Percentiles rank a stretch among this genome's conserved stretches.
Conservation (phyloP, 768 basidiomycete genomes). For the Kwoniella shandongensis region DNA sequence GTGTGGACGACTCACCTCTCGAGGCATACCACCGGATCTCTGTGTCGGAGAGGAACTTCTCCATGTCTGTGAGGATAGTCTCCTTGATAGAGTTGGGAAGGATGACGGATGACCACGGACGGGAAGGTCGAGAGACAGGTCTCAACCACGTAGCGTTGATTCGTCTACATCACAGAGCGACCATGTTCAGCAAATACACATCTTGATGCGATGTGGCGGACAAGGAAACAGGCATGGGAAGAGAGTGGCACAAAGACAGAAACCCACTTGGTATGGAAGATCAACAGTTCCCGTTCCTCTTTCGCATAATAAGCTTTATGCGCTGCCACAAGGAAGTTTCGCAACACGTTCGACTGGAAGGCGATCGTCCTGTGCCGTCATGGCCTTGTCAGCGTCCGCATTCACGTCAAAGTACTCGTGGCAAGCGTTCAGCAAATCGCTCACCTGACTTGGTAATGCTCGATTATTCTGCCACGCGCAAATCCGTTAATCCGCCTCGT, state of each 20-base stretch:
- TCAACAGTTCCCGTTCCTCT: slow-evolving; percentile 29
- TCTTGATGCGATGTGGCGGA: no score
- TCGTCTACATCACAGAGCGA: slow-evolving; percentile 14
- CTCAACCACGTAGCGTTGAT: slow-evolving; percentile 23
- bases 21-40: slow-evolving; percentile 44
- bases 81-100: slow-evolving; percentile 42
- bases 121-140: slow-evolving; percentile 32
- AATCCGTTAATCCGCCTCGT: slow-evolving; percentile 5
- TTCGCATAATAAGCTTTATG: slow-evolving; percentile 26
- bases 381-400: no score
- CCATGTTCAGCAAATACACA: not conserved
- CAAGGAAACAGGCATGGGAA: no score
- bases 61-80: slow-evolving; percentile 35
- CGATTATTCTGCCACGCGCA: slow-evolving; percentile 4
- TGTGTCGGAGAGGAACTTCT: slow-evolving; percentile 38
- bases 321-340: slow-evolving; percentile 24
- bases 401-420: no score
- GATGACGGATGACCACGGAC: slow-evolving; percentile 46
- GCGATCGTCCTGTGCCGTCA: slow-evolving; percentile 14
- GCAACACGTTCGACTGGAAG: slow-evolving; percentile 6
- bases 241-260: no score
- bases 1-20: slow-evolving; percentile 34
- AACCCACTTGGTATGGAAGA: slow-evolving; percentile 32
- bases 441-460: slow-evolving; percentile 13
- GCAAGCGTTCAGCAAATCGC: not conserved